Evolutionary conservation across 108 stramenopile species (phyloP), one percentile per base, ranked within the genome.

Genomic region (Halocafeteria seosinensis): DNA sequence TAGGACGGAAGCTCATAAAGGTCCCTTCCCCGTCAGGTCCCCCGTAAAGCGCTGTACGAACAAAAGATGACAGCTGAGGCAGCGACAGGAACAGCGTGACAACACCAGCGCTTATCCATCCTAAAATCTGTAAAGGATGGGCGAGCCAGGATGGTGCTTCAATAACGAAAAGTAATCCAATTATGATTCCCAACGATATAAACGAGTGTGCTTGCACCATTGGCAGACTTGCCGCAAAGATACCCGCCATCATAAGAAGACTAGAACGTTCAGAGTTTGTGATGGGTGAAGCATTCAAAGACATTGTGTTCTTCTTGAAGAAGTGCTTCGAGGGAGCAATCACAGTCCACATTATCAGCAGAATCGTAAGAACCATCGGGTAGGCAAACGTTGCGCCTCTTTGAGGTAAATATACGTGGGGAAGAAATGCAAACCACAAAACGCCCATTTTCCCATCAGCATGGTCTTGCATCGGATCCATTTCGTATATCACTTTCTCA

Each of bases 381-480:
- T 59, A 59, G 27, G 27, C 57, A 35, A 30, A 27, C 2, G 57
- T 59, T 2, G 57, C 57, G 27, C 27, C 57, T 17, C 57, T 11
- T n/a, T 59, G 57, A n/a, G 57, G 57, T 11, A 59, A 12, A 21
- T 21, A 30, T 2, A 59, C 25, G 57, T 59, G 57, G 2, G 57
- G 57, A 33, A 59, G 6, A n/a, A 59, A 59, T 13, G 57, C 57
- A 17, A 59, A 59, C 57, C 57, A 59, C 34, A 59, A 59, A 21
- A 59, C 25, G 57, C 5, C 17, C 21, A 33, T 35, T 12, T 28
- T 6, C 34, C 2, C 5, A 13, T 5, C 28, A n/a, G 2, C 2
- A 35, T 59, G 34, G 57, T 59, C 57, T 35, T 59, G 57, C 2
- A 59, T 59, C 34, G 57, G 12, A 35, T 59, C 57, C 34, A 17